These are phyloP conservation scores for Spongospora subterranea DNA, from an alignment of 208 protist genomes.

Conservation along the genomic window DNA sequence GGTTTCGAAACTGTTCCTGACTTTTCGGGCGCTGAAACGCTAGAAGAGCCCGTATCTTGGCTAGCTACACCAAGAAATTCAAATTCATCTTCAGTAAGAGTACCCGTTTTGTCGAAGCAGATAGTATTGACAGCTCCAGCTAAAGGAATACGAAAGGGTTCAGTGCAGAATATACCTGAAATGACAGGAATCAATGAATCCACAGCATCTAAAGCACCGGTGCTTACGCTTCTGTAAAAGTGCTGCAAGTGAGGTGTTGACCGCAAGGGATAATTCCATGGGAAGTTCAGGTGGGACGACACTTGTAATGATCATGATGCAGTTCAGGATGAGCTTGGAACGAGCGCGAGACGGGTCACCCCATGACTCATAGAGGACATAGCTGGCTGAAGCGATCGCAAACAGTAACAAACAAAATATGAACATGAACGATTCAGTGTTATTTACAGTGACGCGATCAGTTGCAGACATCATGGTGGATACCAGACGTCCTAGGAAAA, in stretches of 20 bases:
- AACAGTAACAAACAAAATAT: constrained; percentile 96
- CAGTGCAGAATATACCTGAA: constrained; percentile 85
- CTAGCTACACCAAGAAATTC: constrained; percentile 80
- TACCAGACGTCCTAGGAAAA: constrained; percentile 68
- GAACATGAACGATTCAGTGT: constrained; percentile 90
- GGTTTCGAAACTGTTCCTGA: neutral
- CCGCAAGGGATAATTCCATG: constrained; percentile 95
- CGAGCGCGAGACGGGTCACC: constrained; percentile 75
- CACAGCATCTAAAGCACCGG: neutral
- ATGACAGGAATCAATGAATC: neutral
- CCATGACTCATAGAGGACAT: constrained; percentile 66
- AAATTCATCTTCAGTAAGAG: constrained; percentile 93
- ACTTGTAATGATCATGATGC: constrained; percentile 86
- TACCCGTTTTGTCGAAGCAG: constrained; percentile 99
- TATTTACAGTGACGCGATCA: constrained; percentile 91
- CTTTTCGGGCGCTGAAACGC: neutral
- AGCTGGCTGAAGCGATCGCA: constrained; percentile 75
- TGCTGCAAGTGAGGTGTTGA: constrained; percentile 93
- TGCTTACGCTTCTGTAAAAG: constrained; percentile 74
- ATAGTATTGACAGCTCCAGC: constrained; percentile 95
- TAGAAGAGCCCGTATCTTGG: neutral
- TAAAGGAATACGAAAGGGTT: constrained; percentile 99
- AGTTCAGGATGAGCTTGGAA: constrained; percentile 96
- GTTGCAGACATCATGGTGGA: constrained; percentile 86
- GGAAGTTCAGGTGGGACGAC: constrained; percentile 98